Base-by-base conservation (phyloP, 768 basidiomycete species). In the Leccinum rimulosum region DNA sequence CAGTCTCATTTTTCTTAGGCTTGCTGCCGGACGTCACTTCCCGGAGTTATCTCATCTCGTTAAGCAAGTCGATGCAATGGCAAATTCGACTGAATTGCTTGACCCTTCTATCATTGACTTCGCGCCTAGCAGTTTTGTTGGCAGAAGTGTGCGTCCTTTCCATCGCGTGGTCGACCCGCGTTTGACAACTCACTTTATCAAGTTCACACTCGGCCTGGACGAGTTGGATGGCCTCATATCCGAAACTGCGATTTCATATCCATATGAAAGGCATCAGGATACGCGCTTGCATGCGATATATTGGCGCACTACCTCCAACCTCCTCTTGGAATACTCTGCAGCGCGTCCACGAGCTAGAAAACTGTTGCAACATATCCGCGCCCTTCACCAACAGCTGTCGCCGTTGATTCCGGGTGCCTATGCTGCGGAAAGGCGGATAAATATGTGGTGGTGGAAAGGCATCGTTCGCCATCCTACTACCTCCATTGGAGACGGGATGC, bases 301-400 rank as follows among this genome's bases (percentile, higher is more conserved):
- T 52, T 68, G 62, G 63, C 73, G 68, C 28, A 68, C 70, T 4
- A 48, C 71, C 1, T 73, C 73, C 4, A 73, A 70, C 45, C 68
- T 73, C 15, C 65, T 74, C 19, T 56, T 73, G 27, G 73, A 73
- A 56, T 74, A 73, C 56, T 70, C 72, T 5, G 70, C 70, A 28
- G 64, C 66, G 15, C 67, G 68, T 35, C 63, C 58, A 7, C 73
- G 64, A 14, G 60, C 56, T 15, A 60, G 55, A 54, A 58, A 36
- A 33, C 12, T 71, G 3, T 52, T 65, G 12, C 58, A 55, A 33
- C 61, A 59, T n/a, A 12, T 74, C 9, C 62, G 35, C 31, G 38
- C 52, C 7, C 52, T 68, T 5, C 70, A 63, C 31, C 65, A 11
- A 36, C 59, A 54, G 9, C 19, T 69, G 6, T 62, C 55, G 17